phyloP scores from a whole-genome alignment of 176 grass and related monocot species.

The Guadua angustifolia region DNA sequence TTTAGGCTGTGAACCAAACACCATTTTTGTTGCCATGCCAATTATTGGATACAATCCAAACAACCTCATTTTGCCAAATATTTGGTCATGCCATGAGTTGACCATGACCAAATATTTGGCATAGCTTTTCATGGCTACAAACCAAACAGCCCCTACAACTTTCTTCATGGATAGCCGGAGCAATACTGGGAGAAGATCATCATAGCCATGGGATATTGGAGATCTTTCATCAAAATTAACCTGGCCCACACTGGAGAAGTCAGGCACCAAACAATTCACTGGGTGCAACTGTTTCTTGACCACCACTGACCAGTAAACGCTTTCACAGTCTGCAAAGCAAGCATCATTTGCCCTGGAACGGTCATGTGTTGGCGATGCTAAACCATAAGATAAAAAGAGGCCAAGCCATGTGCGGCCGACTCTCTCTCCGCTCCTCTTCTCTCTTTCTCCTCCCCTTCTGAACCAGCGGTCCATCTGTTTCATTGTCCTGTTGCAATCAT shows the following conservation, averaged over 20 bases:
- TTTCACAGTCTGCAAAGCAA: constrained; percentile 48
- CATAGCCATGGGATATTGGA: not conserved
- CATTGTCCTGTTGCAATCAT: constrained; percentile 50
- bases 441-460: not conserved
- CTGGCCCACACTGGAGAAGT: not conserved
- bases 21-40: too few species aligned
- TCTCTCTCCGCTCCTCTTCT: not conserved
- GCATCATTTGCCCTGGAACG: constrained; percentile 13
- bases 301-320: not conserved
- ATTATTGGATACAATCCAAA: too few species aligned
- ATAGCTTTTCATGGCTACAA: too few species aligned
- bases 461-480: constrained; percentile 35
- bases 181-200: not conserved
- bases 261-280: constrained; percentile 7
- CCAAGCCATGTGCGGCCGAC: constrained; percentile 43
- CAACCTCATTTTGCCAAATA: too few species aligned
- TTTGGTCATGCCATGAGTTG: too few species aligned
- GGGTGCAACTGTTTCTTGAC: constrained; percentile 36
- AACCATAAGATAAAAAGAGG: constrained; percentile 38
- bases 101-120: too few species aligned
- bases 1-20: too few species aligned
- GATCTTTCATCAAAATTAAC: constrained; percentile 27
- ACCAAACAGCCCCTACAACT: too few species aligned
- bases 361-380: constrained; percentile 29
- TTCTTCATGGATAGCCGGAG: not conserved